Evolutionary conservation across 1,139 yeast genomes (phyloP).

Genomic region (Protomyces pachydermus): DNA sequence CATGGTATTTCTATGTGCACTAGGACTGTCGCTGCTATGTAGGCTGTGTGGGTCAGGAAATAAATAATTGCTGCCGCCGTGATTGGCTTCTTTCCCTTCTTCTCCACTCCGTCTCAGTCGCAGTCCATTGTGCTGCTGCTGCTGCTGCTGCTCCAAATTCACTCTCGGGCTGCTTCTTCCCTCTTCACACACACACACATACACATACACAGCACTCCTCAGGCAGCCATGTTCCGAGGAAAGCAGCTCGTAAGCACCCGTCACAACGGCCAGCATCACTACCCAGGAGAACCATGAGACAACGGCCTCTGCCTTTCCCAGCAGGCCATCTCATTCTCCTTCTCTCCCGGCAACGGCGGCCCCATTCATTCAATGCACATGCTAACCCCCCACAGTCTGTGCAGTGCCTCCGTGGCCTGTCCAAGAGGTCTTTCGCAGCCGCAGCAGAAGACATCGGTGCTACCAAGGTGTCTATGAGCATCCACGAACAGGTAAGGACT

Average conservation of each 20-base stretch:
- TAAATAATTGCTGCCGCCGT: no score
- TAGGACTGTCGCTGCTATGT: no score
- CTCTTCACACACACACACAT: background rate
- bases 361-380: background rate
- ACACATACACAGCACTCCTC: background rate
- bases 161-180: background rate
- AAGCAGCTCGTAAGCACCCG: background rate
- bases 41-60: no score
- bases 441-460: slow-evolving; percentile 26
- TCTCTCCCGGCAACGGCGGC: background rate
- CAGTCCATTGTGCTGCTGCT: no score
- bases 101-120: no score
- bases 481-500: slow-evolving; percentile 19
- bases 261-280: no score
- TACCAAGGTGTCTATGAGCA: slow-evolving; percentile 21
- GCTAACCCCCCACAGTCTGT: background rate
- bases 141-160: background rate
- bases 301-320: background rate
- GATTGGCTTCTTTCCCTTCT: no score
- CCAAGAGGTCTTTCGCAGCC: slow-evolving; percentile 11
- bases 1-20: background rate
- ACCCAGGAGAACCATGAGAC: slow-evolving; percentile 12
- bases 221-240: slow-evolving; percentile 2
- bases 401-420: background rate
- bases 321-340: background rate